These are phyloP conservation scores for Fusarium foetens DNA, from an alignment of 2,329 filamentous ascomycete species.

Conservation along the genomic window DNA sequence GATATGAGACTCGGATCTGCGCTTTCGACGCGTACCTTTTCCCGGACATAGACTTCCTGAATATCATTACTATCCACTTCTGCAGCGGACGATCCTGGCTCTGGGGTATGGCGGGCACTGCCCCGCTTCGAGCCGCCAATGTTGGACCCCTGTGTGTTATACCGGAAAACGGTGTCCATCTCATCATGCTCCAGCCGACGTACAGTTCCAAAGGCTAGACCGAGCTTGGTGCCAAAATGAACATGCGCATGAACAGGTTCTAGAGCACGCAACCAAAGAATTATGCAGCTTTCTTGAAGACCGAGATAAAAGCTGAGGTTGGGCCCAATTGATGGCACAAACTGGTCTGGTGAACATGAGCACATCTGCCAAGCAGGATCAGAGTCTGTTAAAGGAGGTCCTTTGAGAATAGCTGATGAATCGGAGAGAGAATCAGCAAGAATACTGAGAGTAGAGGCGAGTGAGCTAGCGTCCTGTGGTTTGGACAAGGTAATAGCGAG, in stretches of 20 bases:
- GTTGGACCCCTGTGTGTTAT: constrained; percentile 51
- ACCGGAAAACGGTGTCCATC: constrained; percentile 79
- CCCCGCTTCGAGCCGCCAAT: constrained; percentile 40
- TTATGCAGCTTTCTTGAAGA: constrained; percentile 75
- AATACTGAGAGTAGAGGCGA: constrained; percentile 65
- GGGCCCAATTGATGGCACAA: constrained; percentile 58
- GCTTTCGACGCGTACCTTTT: constrained; percentile 89
- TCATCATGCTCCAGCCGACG: constrained; percentile 80
- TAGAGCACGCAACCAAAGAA: constrained; percentile 75
- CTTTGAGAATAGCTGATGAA: constrained; percentile 64
- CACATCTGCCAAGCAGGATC: constrained; percentile 57
- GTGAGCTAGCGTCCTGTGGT: constrained; percentile 66
- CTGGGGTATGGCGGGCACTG: constrained; percentile 41
- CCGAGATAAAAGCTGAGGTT: constrained; percentile 79
- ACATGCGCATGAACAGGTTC: constrained; percentile 72
- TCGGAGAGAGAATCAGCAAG: constrained; percentile 65
- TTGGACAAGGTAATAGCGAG: constrained; percentile 77
- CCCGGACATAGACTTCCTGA: constrained; percentile 81
- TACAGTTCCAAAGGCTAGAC: constrained; percentile 73
- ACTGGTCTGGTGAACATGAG: constrained; percentile 58
- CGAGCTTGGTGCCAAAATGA: constrained; percentile 73
- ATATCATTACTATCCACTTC: constrained; percentile 39
- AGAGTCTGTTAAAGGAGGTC: constrained; percentile 56
- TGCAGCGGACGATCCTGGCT: constrained; percentile 33
- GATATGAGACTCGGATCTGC: constrained; percentile 89